Conservation (phyloP, 495 filamentous ascomycete genomes). For the Evansstolkia leycettana region DNA sequence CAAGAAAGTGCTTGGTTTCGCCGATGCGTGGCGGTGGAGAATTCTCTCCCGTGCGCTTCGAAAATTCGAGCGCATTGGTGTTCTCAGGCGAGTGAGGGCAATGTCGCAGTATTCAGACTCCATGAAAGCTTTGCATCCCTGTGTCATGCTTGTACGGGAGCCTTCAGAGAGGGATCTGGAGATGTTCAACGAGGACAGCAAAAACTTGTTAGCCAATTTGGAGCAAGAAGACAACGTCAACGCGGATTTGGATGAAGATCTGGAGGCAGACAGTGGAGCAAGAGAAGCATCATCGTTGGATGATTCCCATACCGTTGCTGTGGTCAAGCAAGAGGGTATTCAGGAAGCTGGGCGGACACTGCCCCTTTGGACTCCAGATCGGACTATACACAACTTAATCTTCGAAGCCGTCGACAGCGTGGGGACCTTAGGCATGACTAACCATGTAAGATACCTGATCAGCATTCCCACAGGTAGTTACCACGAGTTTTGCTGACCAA, state of each 20-base stretch:
- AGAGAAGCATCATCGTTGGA: slow-evolving; percentile 8
- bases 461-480: too few relatives aligned
- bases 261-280: slow-evolving; percentile 20
- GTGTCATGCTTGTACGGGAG: slow-evolving; percentile 65
- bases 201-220: slow-evolving; percentile 14
- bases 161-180: slow-evolving; percentile 53
- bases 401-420: slow-evolving; percentile 37
- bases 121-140: slow-evolving; percentile 31
- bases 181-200: slow-evolving; percentile 35
- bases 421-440: slow-evolving; percentile 40
- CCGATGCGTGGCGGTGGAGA: slow-evolving; percentile 51
- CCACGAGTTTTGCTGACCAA: too few relatives aligned
- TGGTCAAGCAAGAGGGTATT: slow-evolving; percentile 17
- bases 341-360: slow-evolving; percentile 23
- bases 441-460: too few relatives aligned
- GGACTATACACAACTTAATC: slow-evolving; percentile 38
- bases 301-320: slow-evolving; percentile 10
- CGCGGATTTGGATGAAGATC: slow-evolving; percentile 24
- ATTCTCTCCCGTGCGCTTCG: slow-evolving; percentile 55
- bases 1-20: slow-evolving; percentile 46
- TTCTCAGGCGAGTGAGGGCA: slow-evolving; percentile 56
- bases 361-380: slow-evolving; percentile 45
- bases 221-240: slow-evolving; percentile 27
- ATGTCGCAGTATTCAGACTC: slow-evolving; percentile 28
- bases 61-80: slow-evolving; percentile 56